Percentiles rank a stretch among this genome's conserved stretches.
These are phyloP conservation scores for Mycosphaerella arachidis DNA, from an alignment of 2,329 filamentous ascomycete species.

Conservation along the genomic window DNA sequence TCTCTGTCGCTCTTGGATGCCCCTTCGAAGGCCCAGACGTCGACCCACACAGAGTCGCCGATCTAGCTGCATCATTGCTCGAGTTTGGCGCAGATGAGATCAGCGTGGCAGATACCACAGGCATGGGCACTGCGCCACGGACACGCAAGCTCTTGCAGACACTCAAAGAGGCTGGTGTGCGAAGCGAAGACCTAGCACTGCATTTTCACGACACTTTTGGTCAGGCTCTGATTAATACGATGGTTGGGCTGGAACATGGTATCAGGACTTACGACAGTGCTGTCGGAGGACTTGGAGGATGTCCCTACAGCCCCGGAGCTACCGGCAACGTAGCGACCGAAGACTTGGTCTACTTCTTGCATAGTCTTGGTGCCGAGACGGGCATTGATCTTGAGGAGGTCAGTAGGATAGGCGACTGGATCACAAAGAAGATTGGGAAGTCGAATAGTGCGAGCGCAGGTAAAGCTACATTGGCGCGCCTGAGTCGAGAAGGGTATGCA, in stretches of 20 bases:
- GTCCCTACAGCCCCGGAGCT: slow-evolving; percentile 78
- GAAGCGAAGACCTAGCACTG: slow-evolving; percentile 64
- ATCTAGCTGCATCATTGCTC: slow-evolving; percentile 61
- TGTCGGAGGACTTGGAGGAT: slow-evolving; percentile 76
- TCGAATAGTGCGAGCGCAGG: slow-evolving; percentile 63
- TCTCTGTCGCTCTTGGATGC: slow-evolving; percentile 76
- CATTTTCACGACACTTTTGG: slow-evolving; percentile 91
- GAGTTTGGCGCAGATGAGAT: slow-evolving; percentile 91
- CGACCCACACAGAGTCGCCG: slow-evolving; percentile 56
- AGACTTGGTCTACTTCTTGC: slow-evolving; percentile 71
- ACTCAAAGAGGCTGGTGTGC: slow-evolving; percentile 62
- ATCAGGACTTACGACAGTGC: slow-evolving; percentile 75
- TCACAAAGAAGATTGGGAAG: slow-evolving; percentile 59
- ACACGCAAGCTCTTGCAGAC: slow-evolving; percentile 62
- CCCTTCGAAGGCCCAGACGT: slow-evolving; percentile 66
- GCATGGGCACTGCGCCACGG: slow-evolving; percentile 76
- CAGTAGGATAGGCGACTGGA: slow-evolving; percentile 67
- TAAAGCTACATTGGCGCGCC: slow-evolving; percentile 46
- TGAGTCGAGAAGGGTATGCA: slow-evolving; percentile 16
- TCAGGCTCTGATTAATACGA: slow-evolving; percentile 76
- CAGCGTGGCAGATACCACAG: slow-evolving; percentile 82
- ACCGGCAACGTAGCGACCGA: slow-evolving; percentile 85
- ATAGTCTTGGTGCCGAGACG: slow-evolving; percentile 69
- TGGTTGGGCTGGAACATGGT: slow-evolving; percentile 71
- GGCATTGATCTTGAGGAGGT: slow-evolving; percentile 66